Evolutionary conservation across 257 asterid genomes (phyloP).

Genomic region (Vinca minor): DNA sequence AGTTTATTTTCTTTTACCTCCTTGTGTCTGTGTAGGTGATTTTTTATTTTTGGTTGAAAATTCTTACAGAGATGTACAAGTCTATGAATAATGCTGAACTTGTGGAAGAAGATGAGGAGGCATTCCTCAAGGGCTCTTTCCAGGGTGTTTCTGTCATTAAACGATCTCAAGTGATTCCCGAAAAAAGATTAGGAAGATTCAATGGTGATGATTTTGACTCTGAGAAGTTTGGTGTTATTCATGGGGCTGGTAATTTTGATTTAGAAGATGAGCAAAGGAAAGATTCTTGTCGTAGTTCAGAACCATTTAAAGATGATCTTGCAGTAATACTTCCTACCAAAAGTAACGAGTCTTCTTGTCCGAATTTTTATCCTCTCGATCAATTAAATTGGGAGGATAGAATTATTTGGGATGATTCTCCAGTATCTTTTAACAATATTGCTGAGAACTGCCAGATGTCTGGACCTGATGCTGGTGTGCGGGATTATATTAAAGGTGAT

Average conservation of each 20-base stretch:
- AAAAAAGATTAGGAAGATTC: conserved; percentile 21
- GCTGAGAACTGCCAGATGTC: conserved; percentile 78
- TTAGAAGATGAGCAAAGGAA: conserved; percentile 31
- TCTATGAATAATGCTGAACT: conserved; percentile 42
- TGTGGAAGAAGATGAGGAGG: conserved; percentile 92
- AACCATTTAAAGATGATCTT: conserved; percentile 51
- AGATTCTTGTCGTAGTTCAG: conserved; percentile 57
- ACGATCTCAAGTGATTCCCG: conserved; percentile 29
- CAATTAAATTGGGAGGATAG: conserved; percentile 96
- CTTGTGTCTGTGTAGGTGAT: background rate
- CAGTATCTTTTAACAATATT: conserved; percentile 37
- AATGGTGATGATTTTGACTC: conserved; percentile 38
- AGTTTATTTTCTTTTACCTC: background rate
- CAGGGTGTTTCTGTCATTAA: conserved; percentile 51
- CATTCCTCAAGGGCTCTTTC: conserved; percentile 57
- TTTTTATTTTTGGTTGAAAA: background rate
- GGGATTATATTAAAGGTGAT: conserved; percentile 37
- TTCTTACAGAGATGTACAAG: conserved; percentile 57
- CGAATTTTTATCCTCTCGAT: conserved; percentile 66
- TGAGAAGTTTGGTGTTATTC: conserved; percentile 30
- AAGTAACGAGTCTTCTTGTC: conserved; percentile 33
- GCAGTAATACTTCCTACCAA: conserved; percentile 31
- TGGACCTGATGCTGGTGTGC: conserved; percentile 68
- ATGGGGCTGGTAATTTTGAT: conserved; percentile 31
- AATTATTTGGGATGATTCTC: conserved; percentile 83